A percentile compares a stretch with the other conserved stretches of the same genome.
phyloP scores from a whole-genome alignment of 352 stramenopile genomes.

The Globisporangium acanthophoron region DNA sequence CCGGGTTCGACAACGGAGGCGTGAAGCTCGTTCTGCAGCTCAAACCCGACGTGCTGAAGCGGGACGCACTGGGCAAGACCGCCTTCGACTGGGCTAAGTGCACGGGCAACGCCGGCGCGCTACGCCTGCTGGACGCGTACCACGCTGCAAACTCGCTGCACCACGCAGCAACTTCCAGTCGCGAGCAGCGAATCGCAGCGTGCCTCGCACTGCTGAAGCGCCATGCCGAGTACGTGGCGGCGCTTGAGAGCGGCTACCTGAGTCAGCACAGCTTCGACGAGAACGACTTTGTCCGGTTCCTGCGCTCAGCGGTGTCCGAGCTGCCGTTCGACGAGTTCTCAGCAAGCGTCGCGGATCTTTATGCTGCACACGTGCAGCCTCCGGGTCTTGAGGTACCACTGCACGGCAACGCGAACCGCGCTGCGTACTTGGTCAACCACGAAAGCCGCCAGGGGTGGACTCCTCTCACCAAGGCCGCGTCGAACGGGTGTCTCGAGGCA shows the following conservation, averaged over 20 bases:
- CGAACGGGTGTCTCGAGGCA: constrained; percentile 32
- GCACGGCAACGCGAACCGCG: constrained; percentile 10
- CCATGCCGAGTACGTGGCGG: constrained; percentile 26
- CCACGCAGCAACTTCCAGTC: constrained; percentile 25
- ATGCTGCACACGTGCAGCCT: neutral
- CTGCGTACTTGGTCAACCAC: constrained; percentile 36
- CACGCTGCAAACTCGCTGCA: constrained; percentile 29
- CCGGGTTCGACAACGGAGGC: constrained; percentile 47
- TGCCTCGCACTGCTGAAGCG: constrained; percentile 29
- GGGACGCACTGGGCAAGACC: constrained; percentile 42
- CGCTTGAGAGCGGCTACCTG: constrained; percentile 26
- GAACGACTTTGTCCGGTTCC: constrained; percentile 24
- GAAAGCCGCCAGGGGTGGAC: constrained; percentile 70
- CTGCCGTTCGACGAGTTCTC: constrained; percentile 20
- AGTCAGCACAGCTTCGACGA: constrained; percentile 35
- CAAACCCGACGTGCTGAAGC: constrained; percentile 32
- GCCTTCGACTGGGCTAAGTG: constrained; percentile 64
- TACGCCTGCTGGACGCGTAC: constrained; percentile 30
- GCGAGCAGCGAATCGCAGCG: constrained; percentile 26
- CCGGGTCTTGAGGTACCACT: neutral
- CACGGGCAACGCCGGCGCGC: constrained; percentile 31
- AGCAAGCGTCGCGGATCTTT: constrained; percentile 17
- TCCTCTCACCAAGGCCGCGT: constrained; percentile 55
- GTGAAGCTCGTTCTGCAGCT: constrained; percentile 33
- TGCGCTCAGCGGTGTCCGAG: constrained; percentile 13